Base-by-base conservation (phyloP, 371 early-diverging fungal genomes). In the Mortierella sp. region DNA sequence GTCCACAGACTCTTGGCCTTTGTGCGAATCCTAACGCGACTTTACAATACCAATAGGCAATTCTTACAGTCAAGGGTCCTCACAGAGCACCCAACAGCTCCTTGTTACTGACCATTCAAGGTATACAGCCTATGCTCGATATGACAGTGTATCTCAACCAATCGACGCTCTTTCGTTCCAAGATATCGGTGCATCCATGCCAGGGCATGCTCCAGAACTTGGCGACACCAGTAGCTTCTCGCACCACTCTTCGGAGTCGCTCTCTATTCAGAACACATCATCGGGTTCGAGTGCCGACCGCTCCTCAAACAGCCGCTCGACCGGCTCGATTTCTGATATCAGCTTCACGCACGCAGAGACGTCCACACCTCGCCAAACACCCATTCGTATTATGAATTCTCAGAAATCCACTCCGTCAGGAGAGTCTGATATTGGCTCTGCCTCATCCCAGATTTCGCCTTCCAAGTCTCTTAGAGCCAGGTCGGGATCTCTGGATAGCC, bases 361-460 rank as follows among this genome's bases (percentile, higher is more conserved):
- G 4, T 73, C 74, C 6, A 67, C 74, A n/a, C 74, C 74, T n/a
- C 29, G 60, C 6, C 43, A 29, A 7, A 63, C 64, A 4, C 64
- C 64, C 15, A 25, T 53, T 14, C 59, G 59, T 2, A 37, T 25
- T 11, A 14, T 48, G 44, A 23, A 25, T 37, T 53, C 64, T n/a
- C 68, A 60, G 37, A 26, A n/a, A 6, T 57, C 64, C 25, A 58
- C 67, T 23, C 50, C 64, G 18, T 63, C 67, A 37, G 37, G 37
- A 37, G 37, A 37, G 3, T 37, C 37, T 3, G 37, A 37, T 37
- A 37, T 37, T 37, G 37, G 37, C 9, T 37, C 37, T 5, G 37
- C 37, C 37, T 5, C 37, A 37, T 37, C 37, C 37, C 37, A 37
- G 37, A 37, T 37, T 37, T 37, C 37, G 9, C 37, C 37, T 37